Conservation (phyloP, 192 early-diverging fungal genomes). For the Phlyctochytrium arcticum region DNA sequence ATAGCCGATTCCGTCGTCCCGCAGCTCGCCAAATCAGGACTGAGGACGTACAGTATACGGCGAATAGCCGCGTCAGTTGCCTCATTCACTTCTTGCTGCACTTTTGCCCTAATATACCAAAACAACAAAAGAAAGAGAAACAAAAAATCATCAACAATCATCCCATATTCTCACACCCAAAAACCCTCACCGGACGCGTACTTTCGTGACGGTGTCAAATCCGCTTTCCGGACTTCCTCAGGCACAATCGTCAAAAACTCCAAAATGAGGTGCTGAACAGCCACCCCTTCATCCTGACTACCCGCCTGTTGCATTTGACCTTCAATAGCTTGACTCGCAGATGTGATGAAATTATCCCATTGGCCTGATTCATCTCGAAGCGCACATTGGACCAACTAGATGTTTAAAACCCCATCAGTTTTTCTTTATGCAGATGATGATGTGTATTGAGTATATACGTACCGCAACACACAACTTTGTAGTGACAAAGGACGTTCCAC, state of each 20-base stretch:
- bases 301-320: neutral
- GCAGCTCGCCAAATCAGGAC: neutral
- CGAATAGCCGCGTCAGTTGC: neutral
- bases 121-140: neutral
- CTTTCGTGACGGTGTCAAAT: slow-evolving; percentile 3
- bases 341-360: slow-evolving; percentile 24
- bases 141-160: neutral
- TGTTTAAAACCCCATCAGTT: neutral
- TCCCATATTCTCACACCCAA: neutral
- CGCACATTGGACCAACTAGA: slow-evolving; percentile 21
- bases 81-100: slow-evolving; percentile 6
- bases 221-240: slow-evolving; percentile 28
- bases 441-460: neutral
- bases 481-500: slow-evolving; percentile 17
- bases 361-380: slow-evolving; percentile 17
- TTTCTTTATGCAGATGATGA: neutral
- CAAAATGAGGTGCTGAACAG: slow-evolving; percentile 13
- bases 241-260: slow-evolving; percentile 36
- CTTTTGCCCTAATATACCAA: slow-evolving; percentile 4
- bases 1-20: neutral
- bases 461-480: slow-evolving; percentile 35
- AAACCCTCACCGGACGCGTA: neutral
- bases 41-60: neutral
- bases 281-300: neutral
- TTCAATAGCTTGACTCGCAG: slow-evolving; percentile 9